Percentiles rank a stretch among this genome's conserved stretches.
These are phyloP conservation scores for Nicotiana undulata DNA, from an alignment of 257 asterid genomes.

Conservation along the genomic window DNA sequence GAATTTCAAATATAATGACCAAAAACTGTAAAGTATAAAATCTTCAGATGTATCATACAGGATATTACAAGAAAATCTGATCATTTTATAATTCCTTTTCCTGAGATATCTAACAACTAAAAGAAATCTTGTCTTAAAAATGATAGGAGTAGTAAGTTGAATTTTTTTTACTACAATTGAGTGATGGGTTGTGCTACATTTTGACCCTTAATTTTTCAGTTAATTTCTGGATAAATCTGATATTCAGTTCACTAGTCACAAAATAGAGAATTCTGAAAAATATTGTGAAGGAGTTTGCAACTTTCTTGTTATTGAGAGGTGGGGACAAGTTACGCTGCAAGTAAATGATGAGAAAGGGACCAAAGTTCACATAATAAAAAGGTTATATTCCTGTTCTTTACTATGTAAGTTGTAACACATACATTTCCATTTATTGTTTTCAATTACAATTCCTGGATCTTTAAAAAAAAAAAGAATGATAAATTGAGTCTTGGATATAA, in stretches of 20 bases:
- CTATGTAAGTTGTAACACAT: not conserved
- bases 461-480: not conserved
- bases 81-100: not conserved
- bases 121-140: not conserved
- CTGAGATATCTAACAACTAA: not conserved
- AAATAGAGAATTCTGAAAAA: not conserved
- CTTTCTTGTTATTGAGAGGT: too few species aligned
- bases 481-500: not conserved
- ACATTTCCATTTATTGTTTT: not conserved
- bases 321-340: not conserved
- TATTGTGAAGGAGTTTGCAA: not conserved
- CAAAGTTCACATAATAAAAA: not conserved
- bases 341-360: not conserved
- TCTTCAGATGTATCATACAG: not conserved
- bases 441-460: not conserved
- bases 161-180: not conserved
- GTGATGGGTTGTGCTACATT: too few species aligned
- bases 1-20: not conserved
- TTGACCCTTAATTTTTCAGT: too few species aligned
- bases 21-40: not conserved
- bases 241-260: not conserved
- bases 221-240: too few species aligned
- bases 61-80: too few species aligned
- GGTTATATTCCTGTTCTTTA: not conserved
- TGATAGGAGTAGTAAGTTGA: not conserved